Percentiles rank a stretch among this genome's conserved stretches.
phyloP scores from a whole-genome alignment of 768 basidiomycete species.

The Tricholoma sp. region DNA sequence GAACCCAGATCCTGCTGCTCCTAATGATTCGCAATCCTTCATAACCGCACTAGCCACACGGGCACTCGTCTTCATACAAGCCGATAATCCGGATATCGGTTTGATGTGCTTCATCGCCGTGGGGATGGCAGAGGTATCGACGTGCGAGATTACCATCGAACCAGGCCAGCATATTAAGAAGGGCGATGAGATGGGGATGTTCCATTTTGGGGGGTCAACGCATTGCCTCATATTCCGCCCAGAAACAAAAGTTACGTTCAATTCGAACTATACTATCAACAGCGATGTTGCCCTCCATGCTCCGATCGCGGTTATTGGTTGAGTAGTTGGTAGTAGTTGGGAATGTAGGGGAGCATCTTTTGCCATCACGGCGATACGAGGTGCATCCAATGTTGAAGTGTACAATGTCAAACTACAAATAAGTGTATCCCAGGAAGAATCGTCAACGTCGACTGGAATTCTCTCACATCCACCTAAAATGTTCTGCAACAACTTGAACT shows the following conservation, averaged over 20 bases:
- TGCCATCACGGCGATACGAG: too few species aligned
- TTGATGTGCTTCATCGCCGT: conserved; percentile 51
- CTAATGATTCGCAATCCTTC: conserved; percentile 31
- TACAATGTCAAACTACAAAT: too few species aligned
- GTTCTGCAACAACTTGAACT: too few species aligned
- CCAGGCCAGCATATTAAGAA: conserved; percentile 24
- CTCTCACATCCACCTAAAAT: too few species aligned
- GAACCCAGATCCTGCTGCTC: conserved; percentile 15
- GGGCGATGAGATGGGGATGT: conserved; percentile 55
- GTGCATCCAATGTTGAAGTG: too few species aligned
- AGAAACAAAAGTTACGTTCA: background rate
- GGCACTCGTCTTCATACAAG: conserved; percentile 48
- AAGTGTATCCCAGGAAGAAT: too few species aligned
- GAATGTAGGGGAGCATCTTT: too few species aligned
- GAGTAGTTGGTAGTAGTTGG: too few species aligned
- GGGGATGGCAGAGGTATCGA: conserved; percentile 59
- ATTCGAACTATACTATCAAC: too few species aligned
- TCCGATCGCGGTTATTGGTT: too few species aligned
- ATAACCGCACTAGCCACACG: conserved; percentile 43
- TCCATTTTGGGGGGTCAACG: conserved; percentile 53
- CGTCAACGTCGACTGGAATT: too few species aligned
- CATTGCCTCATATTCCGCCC: background rate
- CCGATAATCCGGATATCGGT: conserved; percentile 42
- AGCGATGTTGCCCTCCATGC: too few species aligned
- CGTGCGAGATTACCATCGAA: conserved; percentile 40